Percentiles rank a stretch among this genome's conserved stretches.
These are phyloP conservation scores for Asparagopsis taxiformis DNA, from an alignment of 31 red algal genomes.

Conservation along the genomic window DNA sequence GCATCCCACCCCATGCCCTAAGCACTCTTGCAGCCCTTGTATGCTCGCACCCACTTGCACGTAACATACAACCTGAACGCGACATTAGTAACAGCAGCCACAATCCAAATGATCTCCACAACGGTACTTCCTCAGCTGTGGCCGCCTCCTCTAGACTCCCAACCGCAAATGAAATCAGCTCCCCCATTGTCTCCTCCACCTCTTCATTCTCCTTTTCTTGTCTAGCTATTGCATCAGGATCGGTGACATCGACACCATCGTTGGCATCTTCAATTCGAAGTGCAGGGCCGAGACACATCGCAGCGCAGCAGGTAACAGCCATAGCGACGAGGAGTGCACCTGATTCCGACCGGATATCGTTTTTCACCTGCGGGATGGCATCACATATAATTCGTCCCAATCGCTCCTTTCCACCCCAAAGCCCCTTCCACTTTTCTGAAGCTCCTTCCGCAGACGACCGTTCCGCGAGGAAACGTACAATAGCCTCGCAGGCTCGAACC, in stretches of 20 bases:
- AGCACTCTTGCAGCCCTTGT: slow-evolving; percentile 51
- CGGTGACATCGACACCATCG: slow-evolving; percentile 42
- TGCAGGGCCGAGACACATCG: slow-evolving; percentile 58
- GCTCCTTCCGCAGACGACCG: slow-evolving; percentile 4
- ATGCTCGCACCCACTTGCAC: slow-evolving; percentile 66
- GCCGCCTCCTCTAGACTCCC: slow-evolving; percentile 60
- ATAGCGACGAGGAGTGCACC: slow-evolving; percentile 50
- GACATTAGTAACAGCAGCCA: slow-evolving; percentile 76
- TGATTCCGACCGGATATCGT: slow-evolving; percentile 48
- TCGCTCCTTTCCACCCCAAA: slow-evolving; percentile 61
- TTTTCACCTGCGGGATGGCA: slow-evolving; percentile 69
- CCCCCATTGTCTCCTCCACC: slow-evolving; percentile 54
- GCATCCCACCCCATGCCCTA: slow-evolving; percentile 51
- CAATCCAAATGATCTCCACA: slow-evolving; percentile 68
- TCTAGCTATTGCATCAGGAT: slow-evolving; percentile 8
- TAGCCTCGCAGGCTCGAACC: slow-evolving; percentile 60
- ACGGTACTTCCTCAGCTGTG: slow-evolving; percentile 57
- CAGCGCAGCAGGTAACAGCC: slow-evolving; percentile 48
- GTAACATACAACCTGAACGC: slow-evolving; percentile 44
- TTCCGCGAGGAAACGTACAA: slow-evolving; percentile 55
- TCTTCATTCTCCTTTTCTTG: slow-evolving; percentile 46
- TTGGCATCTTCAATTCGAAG: slow-evolving; percentile 54
- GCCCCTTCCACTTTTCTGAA: slow-evolving; percentile 33
- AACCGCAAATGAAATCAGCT: slow-evolving; percentile 54
- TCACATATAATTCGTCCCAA: slow-evolving; percentile 53